A percentile compares a stretch with the other conserved stretches of the same genome.
phyloP scores from a whole-genome alignment of 2,329 filamentous ascomycete genomes.

The Nothophoma quercina region DNA sequence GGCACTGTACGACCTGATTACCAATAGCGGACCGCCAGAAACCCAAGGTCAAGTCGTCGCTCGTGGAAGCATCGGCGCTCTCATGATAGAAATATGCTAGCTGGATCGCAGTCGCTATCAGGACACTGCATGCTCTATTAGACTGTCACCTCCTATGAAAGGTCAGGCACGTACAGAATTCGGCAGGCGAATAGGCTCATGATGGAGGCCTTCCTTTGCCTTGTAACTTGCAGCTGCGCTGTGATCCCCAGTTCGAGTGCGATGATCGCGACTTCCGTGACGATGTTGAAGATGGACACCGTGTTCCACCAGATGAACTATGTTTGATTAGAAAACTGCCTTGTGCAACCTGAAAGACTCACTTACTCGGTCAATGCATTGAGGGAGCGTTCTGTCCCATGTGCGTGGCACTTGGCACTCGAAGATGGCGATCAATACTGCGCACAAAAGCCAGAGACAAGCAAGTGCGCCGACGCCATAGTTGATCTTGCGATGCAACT shows the following conservation, averaged over 20 bases:
- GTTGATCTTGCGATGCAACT: conserved; percentile 24
- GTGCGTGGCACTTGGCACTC: conserved; percentile 26
- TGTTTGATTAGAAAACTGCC: background rate
- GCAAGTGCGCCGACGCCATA: conserved; percentile 17
- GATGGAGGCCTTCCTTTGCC: conserved; percentile 24
- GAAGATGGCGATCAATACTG: conserved; percentile 25
- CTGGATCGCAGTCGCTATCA: conserved; percentile 24
- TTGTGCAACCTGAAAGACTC: too few species aligned
- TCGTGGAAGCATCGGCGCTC: conserved; percentile 7
- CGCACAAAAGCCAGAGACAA: conserved; percentile 22
- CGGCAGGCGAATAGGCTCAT: conserved; percentile 32
- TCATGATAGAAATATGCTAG: conserved; percentile 28
- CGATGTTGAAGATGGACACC: conserved; percentile 24
- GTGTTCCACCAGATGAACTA: conserved; percentile 31
- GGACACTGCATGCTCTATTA: conserved; percentile 19
- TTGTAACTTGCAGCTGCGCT: conserved; percentile 22
- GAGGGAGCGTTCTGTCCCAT: conserved; percentile 25
- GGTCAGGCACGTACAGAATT: conserved; percentile 17
- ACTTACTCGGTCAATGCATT: conserved; percentile 28
- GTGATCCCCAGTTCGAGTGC: conserved; percentile 29
- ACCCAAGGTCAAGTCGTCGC: conserved; percentile 33
- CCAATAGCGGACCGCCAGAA: conserved; percentile 38
- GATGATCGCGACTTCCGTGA: conserved; percentile 33
- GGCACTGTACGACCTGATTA: conserved; percentile 33
- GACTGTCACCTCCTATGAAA: background rate